phyloP scores from a whole-genome alignment of 345 rosid species.

The Moricandia arvensis region DNA sequence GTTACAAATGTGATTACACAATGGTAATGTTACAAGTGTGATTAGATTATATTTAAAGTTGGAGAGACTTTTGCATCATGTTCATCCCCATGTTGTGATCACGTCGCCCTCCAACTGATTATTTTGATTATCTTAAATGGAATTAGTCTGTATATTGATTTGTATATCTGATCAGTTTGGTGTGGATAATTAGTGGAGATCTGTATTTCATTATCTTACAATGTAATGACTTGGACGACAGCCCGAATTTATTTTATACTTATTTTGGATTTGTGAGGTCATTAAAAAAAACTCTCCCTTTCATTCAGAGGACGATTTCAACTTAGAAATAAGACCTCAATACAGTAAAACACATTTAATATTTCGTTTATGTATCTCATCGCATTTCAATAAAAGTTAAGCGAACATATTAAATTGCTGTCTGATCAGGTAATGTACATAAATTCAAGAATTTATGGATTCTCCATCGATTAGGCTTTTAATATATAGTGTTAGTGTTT shows the following conservation, averaged over 20 bases:
- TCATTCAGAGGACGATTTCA: slow-evolving; percentile 1
- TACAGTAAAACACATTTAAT: neutral
- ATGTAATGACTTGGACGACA: slow-evolving; percentile 20
- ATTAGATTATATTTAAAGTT: slow-evolving; percentile 3
- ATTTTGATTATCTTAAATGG: neutral
- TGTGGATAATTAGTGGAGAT: slow-evolving; percentile 9
- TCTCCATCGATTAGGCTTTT: neutral
- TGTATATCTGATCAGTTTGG: neutral
- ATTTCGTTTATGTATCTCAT: neutral
- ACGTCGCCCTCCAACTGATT: slow-evolving; percentile 27
- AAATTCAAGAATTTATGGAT: neutral
- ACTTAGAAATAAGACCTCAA: neutral
- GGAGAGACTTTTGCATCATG: slow-evolving; percentile 13
- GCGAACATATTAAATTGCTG: neutral
- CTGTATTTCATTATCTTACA: neutral
- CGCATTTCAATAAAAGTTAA: neutral
- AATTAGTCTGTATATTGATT: neutral
- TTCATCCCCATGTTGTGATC: slow-evolving; percentile 29
- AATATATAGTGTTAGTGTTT: neutral
- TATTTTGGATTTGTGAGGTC: slow-evolving; percentile 7
- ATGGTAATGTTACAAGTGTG: neutral
- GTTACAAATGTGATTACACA: neutral
- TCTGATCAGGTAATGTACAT: neutral
- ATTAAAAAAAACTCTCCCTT: slow-evolving; percentile 3
- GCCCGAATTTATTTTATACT: neutral